Evolutionary conservation across 495 filamentous ascomycete species (phyloP), one percentile per base, ranked within the genome.

Genomic region (Annulohypoxylon bovei): DNA sequence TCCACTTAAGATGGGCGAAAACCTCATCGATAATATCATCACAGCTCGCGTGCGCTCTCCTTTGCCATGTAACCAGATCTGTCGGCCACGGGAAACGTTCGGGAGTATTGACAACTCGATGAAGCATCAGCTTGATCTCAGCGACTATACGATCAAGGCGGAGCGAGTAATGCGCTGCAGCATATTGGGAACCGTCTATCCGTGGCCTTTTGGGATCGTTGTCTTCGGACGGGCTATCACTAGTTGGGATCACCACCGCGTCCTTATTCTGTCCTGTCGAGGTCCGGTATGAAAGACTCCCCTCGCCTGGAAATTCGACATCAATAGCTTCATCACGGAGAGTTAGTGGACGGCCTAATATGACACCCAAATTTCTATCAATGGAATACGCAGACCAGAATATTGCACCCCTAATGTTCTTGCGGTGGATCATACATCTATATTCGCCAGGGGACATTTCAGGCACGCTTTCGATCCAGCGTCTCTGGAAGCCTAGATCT

Each of bases 361-460:
- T 80, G 0, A 81, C 83, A 25, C 79, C 76, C 42, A 85, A 59
- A 0, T 78, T 81, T 18, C 83, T 78, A 53, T 85, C 82, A 25
- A 85, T 77, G 5, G 71, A 82, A 37, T 85, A 85, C 0, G 78
- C 77, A 1, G 80, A 80, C 83, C 83, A 84, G 49, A 85, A 85
- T 9, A 84, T 77, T 1, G 81, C 75, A 4, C 81, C 83, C 32
- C 83, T 67, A 76, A 85, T 81, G 39, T 84, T 81, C 39, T 82
- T 80, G 2, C 40, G 57, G 25, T 60, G 30, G 77, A 75, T n/a
- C 80, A 61, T 6, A 79, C 65, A 0, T 77, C 79, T 8, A 81
- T 79, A 3, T 64, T 72, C 75, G 62, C 52, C 44, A n/a, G 58
- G 28, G 20, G 58, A 62, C 16, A 39, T 9, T 72, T 62, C 7